Base-by-base conservation (phyloP, 345 rosid genomes). In the Melaleuca quinquenervia region DNA sequence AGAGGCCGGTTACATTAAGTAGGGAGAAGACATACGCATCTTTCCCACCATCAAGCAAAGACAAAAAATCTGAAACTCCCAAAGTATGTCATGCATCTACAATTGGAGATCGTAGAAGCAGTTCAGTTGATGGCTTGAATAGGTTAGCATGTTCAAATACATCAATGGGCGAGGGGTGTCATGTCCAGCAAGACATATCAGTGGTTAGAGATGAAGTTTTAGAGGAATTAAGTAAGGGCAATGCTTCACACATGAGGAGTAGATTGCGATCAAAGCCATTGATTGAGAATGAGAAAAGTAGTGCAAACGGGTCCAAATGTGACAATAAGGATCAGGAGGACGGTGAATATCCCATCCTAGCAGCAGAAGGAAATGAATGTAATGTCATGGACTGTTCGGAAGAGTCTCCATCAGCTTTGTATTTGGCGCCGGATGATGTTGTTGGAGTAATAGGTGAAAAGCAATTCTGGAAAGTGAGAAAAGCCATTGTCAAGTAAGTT, bases 401-500 rank as follows among this genome's bases (percentile, higher is more conserved):
- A 86, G 92, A 92, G 49, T 93, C 92, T 41, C 13, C 83, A 52
- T 89, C 93, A 41, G 91, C 86, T 84, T 44, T 90, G 83, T 88
- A 84, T 89, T 83, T 94, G 84, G 88, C 91, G 49, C 93, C 98
- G 45, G 93, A 92, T 88, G 93, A 94, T 86, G 90, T 95, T 50
- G 92, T 92, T 6, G 92, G 92, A 88, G 52, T 90, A 53, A 90
- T 96, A 22, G 99, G 98, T 75, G 92, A 94, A 87, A 92, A 93
- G 78, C 92, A 87, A 86, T 96, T 95, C 85, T 93, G 94, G 98
- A 91, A 93, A 87, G 93, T 93, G 24, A 93, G 98, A 92, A 89
- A 90, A 85, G 93, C 90, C 64, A 92, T 96, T 86, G 90, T 91
- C 90, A 89, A 92, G 99, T 96, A 94, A 93, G 95, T 89, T n/a